Evolutionary conservation across 2,329 filamentous ascomycete genomes (phyloP), one percentile per base, ranked within the genome.

Genomic region (Cryphonectria radicalis): DNA sequence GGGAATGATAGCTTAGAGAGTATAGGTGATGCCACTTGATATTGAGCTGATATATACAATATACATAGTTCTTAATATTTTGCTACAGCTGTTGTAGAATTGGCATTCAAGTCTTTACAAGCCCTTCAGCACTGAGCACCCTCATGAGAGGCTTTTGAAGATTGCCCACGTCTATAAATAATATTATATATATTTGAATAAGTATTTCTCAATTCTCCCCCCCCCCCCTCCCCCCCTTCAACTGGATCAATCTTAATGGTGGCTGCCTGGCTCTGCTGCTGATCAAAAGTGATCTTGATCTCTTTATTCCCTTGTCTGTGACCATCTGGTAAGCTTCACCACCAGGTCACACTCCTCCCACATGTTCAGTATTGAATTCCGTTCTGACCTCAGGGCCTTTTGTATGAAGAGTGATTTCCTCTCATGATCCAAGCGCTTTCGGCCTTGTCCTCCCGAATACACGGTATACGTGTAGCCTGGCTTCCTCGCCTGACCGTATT

Each of bases 401-500:
- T 28, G 62, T 22, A 69, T 37, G 13, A 70, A 43, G 17, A 70
- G 43, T 4, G 69, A 70, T 22, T 43, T 67, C 13, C 19, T 62
- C 35, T 70, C 57, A 17, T n/a, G 37, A 2, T 63, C 63, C 28
- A 70, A 40, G 0, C 25, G 64, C 17, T 37, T n/a, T 28, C 28
- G 17, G 5, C 69, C 57, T 17, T 70, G 28, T 42, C 32, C n/a
- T 10, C 69, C 69, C 8, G 55, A 67, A 42, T 42, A 70, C 8
- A 70, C 13, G 4, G 28, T 63, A 25, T 64, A 70, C 4, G 32
- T 46, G n/a, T 53, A 57, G 19, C 46, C 46, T 40, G 50, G 43
- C n/a, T 59, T 35, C 17, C 25, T 55, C 28, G 40, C 43, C 22
- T 35, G 57, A 3, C 25, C 55, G 22, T n/a, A 40, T 19, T 59